Base-by-base conservation (phyloP, 305 asterid genomes). In the Solanum hybrid region DNA sequence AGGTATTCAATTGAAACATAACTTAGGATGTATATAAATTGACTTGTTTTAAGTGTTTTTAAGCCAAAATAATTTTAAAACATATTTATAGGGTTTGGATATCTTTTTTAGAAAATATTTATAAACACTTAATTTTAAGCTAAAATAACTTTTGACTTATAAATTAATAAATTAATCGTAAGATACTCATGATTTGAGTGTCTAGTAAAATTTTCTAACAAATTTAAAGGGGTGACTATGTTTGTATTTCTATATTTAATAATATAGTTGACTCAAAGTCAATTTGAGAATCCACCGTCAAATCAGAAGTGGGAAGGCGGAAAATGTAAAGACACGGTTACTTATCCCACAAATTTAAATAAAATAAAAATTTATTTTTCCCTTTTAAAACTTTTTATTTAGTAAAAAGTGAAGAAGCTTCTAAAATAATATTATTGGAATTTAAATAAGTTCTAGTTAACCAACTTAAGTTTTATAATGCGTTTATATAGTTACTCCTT, bases 231-330 rank as follows among this genome's bases (percentile, higher is more conserved):
- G 12, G 27, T 20, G 24, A 20, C 2, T 61, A 22, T 22, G 31
- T 24, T 70, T 70, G 0, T 24, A 70, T 5, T 70, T 70, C 2
- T 70, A 70, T 70, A 70, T 24, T 70, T 70, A 70, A 24, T 5
- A 10, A 17, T 20, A 61, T 1, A 61, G 77, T 70, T 75, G 91
- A 75, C 29, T 83, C 73, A 3, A 88, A 24, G 37, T 75, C 36
- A 15, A 90, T 78, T 73, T 73, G 92, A 90, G 89, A 90, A 88
- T 88, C 89, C 24, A 24, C 36, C 39, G 38, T 87, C 37, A 72
- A 88, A 92, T 89, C 33, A 87, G 61, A 24, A 38, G 79, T 45
- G 70, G 82, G 14, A 41, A 38, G 75, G 79, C 7, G 13, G 81
- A 38, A 51, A 84, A 84, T 51, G 88, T 84, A 57, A 10, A 31